Evolutionary conservation across 257 asterid genomes (phyloP).

Genomic region (Solanum infundibuliforme): DNA sequence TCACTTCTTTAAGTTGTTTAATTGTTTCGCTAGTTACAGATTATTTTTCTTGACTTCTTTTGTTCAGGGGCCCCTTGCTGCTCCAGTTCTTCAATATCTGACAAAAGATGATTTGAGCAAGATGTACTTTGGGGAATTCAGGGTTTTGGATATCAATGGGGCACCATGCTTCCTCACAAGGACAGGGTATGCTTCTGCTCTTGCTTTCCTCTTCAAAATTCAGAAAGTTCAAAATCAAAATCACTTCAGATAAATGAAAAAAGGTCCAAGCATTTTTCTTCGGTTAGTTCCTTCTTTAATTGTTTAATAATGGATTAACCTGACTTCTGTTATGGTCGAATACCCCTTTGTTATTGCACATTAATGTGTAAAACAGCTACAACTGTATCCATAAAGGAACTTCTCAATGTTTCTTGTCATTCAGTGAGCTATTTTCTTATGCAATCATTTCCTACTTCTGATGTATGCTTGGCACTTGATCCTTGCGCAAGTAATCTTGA

Average conservation of each 20-base stretch:
- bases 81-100: slow-evolving; percentile 83
- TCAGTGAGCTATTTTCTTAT: neutral
- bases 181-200: slow-evolving; percentile 61
- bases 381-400: neutral
- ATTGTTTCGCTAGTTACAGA: neutral
- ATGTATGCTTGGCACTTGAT: neutral
- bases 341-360: neutral
- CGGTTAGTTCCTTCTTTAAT: neutral
- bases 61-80: slow-evolving; percentile 93
- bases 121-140: slow-evolving; percentile 81
- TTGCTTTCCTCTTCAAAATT: neutral
- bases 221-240: neutral
- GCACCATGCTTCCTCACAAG: slow-evolving; percentile 74
- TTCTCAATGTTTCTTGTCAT: neutral
- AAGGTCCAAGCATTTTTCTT: neutral
- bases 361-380: neutral
- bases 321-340: neutral
- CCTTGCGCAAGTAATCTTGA: neutral
- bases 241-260: neutral
- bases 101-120: slow-evolving; percentile 83
- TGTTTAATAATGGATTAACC: neutral
- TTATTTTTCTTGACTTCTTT: slow-evolving; percentile 3
- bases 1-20: neutral
- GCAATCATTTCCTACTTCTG: neutral
- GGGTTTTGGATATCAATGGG: slow-evolving; percentile 73